A percentile compares a stretch with the other conserved stretches of the same genome.
Conservation (phyloP, 139 green algal species). For the Monoraphidium neglectum region DNA sequence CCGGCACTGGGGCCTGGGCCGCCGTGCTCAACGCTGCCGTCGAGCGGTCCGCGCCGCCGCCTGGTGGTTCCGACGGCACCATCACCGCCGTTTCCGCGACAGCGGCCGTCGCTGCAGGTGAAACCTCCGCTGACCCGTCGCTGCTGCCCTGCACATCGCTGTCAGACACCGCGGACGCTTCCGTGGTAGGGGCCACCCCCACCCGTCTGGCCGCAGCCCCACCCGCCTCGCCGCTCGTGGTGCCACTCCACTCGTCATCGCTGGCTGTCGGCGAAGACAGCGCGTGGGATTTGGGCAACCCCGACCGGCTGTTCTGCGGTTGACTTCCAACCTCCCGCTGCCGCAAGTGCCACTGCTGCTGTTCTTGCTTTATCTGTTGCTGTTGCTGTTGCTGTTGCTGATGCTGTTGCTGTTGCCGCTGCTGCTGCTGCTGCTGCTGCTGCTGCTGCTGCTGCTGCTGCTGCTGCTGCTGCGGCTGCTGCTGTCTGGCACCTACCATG, state of each 20-base stretch:
- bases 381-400: background rate
- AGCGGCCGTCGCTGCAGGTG: too few relatives aligned
- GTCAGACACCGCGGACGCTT: background rate
- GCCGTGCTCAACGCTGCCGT: too few relatives aligned
- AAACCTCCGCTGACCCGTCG: too few relatives aligned
- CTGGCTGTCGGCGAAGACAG: too few relatives aligned
- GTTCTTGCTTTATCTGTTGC: background rate
- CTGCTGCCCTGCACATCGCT: slow-evolving; percentile 4
- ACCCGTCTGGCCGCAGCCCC: background rate
- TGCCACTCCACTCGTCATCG: slow-evolving; percentile 12
- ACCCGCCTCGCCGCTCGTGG: background rate
- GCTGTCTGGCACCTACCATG: background rate
- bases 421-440: slow-evolving; percentile 8
- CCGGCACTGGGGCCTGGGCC: too few relatives aligned
- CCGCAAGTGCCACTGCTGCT: background rate
- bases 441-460: slow-evolving; percentile 22
- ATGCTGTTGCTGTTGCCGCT: slow-evolving; percentile 9
- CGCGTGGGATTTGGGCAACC: too few relatives aligned
- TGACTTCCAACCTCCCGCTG: background rate
- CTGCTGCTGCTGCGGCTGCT: too few relatives aligned
- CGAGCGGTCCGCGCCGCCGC: too few relatives aligned
- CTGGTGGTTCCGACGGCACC: too few relatives aligned
- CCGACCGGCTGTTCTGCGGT: too few relatives aligned
- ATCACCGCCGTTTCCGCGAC: too few relatives aligned
- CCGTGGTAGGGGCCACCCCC: slow-evolving; percentile 1